Conservation (phyloP, 1,284 basidiomycete genomes). For the Ceratobasidium sp. region DNA sequence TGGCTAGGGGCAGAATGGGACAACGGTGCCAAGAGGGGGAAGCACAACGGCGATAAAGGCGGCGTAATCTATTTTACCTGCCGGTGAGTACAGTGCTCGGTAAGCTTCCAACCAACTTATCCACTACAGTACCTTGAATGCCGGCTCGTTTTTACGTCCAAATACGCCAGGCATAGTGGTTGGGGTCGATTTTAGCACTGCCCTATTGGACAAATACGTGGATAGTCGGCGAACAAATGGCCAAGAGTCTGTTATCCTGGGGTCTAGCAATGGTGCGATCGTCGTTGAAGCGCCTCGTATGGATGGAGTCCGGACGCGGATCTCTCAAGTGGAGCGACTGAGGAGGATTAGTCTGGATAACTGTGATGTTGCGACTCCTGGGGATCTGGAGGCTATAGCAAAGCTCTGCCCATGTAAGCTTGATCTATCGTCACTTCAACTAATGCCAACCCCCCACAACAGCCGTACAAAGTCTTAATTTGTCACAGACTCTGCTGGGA, state of each 20-base stretch:
- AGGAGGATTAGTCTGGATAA: constrained; percentile 82
- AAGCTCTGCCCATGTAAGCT: constrained; percentile 74
- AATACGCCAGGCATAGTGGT: constrained; percentile 62
- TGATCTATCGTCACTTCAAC: constrained; percentile 24
- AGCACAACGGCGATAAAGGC: constrained; percentile 54
- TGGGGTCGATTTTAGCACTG: constrained; percentile 79
- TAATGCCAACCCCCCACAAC: constrained; percentile 39
- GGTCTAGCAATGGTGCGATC: constrained; percentile 83
- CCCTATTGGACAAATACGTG: constrained; percentile 80
- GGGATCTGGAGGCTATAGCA: constrained; percentile 64
- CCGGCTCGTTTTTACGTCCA: constrained; percentile 81
- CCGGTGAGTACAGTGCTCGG: constrained; percentile 61
- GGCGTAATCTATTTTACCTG: constrained; percentile 83
- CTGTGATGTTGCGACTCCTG: constrained; percentile 68
- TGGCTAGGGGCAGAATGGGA: constrained; percentile 99
- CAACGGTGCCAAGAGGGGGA: constrained; percentile 70
- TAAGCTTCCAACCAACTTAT: background rate
- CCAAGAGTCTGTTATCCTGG: constrained; percentile 74
- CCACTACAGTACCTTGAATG: constrained; percentile 59
- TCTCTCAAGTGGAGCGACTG: constrained; percentile 73
- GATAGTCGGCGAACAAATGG: constrained; percentile 62
- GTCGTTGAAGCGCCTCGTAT: constrained; percentile 88
- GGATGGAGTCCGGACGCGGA: constrained; percentile 77
- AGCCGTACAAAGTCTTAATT: constrained; percentile 84
- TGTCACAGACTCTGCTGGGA: constrained; percentile 81